Evolutionary conservation across 768 basidiomycete species (phyloP).

Genomic region (Boletus bicolor): DNA sequence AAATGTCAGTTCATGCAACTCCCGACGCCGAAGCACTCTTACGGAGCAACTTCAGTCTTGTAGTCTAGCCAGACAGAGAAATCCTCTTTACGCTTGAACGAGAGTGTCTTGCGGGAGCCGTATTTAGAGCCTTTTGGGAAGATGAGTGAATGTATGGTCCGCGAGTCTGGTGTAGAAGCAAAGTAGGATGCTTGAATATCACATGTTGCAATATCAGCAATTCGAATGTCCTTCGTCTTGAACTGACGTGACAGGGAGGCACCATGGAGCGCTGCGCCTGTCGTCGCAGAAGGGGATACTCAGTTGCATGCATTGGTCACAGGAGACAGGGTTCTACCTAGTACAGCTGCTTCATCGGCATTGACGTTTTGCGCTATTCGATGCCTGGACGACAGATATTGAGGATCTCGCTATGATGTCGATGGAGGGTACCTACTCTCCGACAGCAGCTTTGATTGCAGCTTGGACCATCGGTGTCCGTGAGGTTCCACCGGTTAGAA

Average conservation of each 20-base stretch:
- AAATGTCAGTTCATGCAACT: conserved; percentile 2
- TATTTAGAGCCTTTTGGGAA: conserved; percentile 77
- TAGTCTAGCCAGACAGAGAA: conserved; percentile 79
- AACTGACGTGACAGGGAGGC: conserved; percentile 86
- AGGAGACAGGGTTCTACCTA: conserved; percentile 45
- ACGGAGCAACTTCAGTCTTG: conserved; percentile 61
- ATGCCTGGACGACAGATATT: conserved; percentile 39
- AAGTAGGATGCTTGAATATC: conserved; percentile 80
- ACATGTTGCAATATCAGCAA: conserved; percentile 67
- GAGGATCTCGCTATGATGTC: background rate
- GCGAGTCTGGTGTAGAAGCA: conserved; percentile 50
- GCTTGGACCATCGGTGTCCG: conserved; percentile 90
- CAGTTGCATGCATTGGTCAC: conserved; percentile 1
- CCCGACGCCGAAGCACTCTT: conserved; percentile 25
- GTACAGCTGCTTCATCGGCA: conserved; percentile 92
- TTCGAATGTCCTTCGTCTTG: conserved; percentile 91
- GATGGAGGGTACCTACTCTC: conserved; percentile 51
- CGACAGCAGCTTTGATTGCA: conserved; percentile 73
- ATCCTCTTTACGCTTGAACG: conserved; percentile 82
- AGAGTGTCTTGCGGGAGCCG: conserved; percentile 81
- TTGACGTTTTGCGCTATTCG: conserved; percentile 95
- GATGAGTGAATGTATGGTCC: conserved; percentile 71
- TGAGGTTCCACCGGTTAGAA: conserved; percentile 88
- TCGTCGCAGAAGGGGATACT: background rate
- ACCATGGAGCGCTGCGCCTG: conserved; percentile 85